A percentile compares a stretch with the other conserved stretches of the same genome.
Conservation (phyloP, 257 asterid species). For the Solanum arcanum region DNA sequence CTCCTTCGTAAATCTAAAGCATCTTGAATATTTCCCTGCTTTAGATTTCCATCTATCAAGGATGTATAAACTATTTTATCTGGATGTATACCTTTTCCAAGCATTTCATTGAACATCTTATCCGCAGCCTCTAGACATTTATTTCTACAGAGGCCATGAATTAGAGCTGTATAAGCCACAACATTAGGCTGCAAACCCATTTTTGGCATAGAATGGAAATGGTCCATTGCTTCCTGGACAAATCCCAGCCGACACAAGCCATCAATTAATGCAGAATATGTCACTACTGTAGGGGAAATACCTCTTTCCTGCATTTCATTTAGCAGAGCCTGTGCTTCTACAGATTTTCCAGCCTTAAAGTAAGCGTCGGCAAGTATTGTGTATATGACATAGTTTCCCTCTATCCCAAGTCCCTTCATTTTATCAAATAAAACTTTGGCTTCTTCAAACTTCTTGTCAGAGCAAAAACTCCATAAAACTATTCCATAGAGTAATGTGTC, state of each 20-base stretch:
- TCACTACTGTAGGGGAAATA: conserved; percentile 46
- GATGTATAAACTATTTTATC: conserved; percentile 62
- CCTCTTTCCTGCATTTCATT: conserved; percentile 62
- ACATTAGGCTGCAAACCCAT: conserved; percentile 59
- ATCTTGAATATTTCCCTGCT: conserved; percentile 52
- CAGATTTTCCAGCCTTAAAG: conserved; percentile 59
- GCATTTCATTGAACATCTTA: conserved; percentile 57
- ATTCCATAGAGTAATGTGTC: conserved; percentile 66
- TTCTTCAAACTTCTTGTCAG: conserved; percentile 49
- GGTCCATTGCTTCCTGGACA: conserved; percentile 55
- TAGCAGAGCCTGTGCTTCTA: conserved; percentile 53
- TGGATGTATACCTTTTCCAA: conserved; percentile 48
- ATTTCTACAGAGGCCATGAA: conserved; percentile 64
- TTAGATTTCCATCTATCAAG: conserved; percentile 57
- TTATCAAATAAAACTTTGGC: conserved; percentile 44
- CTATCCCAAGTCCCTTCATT: conserved; percentile 51
- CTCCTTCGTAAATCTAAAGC: conserved; percentile 54
- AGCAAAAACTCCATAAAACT: conserved; percentile 76
- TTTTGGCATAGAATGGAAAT: conserved; percentile 35
- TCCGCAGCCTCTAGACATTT: conserved; percentile 43
- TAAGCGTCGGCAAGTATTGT: conserved; percentile 60
- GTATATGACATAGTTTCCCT: conserved; percentile 52
- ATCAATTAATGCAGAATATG: conserved; percentile 47
- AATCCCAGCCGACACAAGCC: conserved; percentile 70
- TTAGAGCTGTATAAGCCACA: conserved; percentile 56